Evolutionary conservation across 768 basidiomycete species (phyloP).

Genomic region (Macrolepiota dolichaula): DNA sequence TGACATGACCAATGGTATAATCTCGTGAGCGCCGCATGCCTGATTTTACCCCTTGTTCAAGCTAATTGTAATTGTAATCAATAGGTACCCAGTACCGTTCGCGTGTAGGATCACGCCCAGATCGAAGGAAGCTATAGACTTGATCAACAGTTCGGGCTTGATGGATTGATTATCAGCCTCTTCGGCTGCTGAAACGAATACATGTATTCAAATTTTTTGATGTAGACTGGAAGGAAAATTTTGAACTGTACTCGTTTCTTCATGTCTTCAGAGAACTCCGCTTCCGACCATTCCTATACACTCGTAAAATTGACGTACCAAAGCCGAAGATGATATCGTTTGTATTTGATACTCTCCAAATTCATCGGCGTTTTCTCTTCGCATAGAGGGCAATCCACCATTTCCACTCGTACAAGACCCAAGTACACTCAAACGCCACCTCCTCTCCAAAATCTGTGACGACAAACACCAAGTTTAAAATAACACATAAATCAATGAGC

Average conservation of each 20-base stretch:
- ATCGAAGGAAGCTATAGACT: background rate
- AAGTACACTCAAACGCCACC: conserved; percentile 6
- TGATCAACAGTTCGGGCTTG: background rate
- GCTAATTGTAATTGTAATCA: background rate
- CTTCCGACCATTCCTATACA: no score
- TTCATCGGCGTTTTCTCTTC: no score
- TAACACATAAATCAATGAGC: no score
- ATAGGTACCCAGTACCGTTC: conserved; percentile 8
- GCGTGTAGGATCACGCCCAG: conserved; percentile 7
- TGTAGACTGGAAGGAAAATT: background rate
- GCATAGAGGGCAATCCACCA: conserved; percentile 3
- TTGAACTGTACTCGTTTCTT: background rate
- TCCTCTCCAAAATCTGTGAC: background rate
- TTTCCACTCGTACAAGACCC: conserved; percentile 4
- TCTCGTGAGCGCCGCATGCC: no score
- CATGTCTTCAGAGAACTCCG: no score
- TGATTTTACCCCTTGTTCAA: background rate
- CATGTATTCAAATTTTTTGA: background rate
- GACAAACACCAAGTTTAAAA: background rate
- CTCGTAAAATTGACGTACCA: no score
- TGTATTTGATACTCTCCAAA: background rate
- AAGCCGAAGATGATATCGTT: no score
- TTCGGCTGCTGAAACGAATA: background rate
- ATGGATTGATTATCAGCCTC: background rate
- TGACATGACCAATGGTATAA: conserved; percentile 1